Percentiles rank a stretch among this genome's conserved stretches.
These are phyloP conservation scores for Quercus ilex DNA, from an alignment of 306 rosid genomes.

Conservation along the genomic window DNA sequence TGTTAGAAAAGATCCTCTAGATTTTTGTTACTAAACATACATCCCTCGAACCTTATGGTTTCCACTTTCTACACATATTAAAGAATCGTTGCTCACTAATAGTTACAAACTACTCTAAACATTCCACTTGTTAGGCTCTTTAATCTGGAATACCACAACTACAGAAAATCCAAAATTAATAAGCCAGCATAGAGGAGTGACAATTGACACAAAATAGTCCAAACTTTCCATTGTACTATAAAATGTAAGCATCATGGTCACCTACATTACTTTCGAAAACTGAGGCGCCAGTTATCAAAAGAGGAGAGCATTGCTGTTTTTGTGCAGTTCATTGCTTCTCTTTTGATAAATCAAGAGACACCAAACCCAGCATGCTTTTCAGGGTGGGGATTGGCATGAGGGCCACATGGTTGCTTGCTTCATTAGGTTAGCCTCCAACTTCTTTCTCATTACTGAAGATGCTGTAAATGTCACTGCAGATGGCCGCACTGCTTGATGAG, in stretches of 20 bases:
- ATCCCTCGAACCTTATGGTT: not conserved
- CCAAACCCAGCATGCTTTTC: not conserved
- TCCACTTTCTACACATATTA: not conserved
- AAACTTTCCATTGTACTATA: not conserved
- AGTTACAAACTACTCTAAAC: not conserved
- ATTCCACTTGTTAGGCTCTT: not conserved
- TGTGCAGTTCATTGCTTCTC: slow-evolving; percentile 8
- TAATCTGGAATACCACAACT: not conserved
- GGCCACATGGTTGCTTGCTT: not conserved
- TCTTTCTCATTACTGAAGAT: slow-evolving; percentile 24
- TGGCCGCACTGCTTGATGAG: slow-evolving; percentile 58
- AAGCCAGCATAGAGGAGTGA: not conserved
- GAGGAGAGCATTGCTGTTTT: slow-evolving; percentile 3
- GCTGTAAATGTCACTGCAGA: slow-evolving; percentile 57
- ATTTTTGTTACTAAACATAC: not conserved
- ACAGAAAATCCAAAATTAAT: not conserved
- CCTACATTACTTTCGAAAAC: not conserved
- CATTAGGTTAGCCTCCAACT: slow-evolving; percentile 27
- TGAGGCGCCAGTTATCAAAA: not conserved
- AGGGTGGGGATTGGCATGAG: not conserved
- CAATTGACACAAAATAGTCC: not conserved
- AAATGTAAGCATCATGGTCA: not conserved
- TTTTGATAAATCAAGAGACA: not conserved
- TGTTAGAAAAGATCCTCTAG: not conserved
- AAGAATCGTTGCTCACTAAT: not conserved